phyloP scores from a whole-genome alignment of 164 flowering plant genomes.

The Umbellularia californica region DNA sequence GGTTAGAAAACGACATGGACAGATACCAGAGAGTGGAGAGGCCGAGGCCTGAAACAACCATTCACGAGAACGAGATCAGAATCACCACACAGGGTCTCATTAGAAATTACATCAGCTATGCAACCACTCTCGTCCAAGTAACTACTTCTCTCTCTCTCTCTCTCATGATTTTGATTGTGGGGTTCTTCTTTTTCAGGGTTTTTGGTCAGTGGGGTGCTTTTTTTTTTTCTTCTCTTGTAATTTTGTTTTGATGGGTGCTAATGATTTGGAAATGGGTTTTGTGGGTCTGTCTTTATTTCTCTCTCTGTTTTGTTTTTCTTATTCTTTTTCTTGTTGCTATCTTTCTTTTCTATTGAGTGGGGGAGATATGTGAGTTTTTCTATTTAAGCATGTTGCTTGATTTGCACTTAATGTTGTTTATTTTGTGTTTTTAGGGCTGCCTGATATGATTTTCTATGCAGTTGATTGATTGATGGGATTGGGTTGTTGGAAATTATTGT shows the following conservation, averaged over 20 bases:
- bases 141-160: neutral
- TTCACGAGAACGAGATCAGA: constrained; percentile 71
- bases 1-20: constrained; percentile 39
- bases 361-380: no score
- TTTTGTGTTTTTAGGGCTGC: no score
- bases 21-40: constrained; percentile 70
- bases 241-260: neutral
- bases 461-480: no score
- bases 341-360: neutral
- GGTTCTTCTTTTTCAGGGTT: neutral
- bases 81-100: constrained; percentile 78
- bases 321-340: no score
- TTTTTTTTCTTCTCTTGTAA: neutral
- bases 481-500: no score
- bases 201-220: neutral
- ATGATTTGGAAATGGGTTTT: neutral
- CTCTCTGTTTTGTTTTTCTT: neutral
- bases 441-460: no score
- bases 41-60: constrained; percentile 51
- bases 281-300: neutral
- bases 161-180: neutral
- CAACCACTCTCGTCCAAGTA: constrained; percentile 71
- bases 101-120: constrained; percentile 75
- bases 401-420: no score
- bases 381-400: no score